Base-by-base conservation (phyloP, 2,329 filamentous ascomycete genomes). In the Stagonosporopsis cucurbitacearum region DNA sequence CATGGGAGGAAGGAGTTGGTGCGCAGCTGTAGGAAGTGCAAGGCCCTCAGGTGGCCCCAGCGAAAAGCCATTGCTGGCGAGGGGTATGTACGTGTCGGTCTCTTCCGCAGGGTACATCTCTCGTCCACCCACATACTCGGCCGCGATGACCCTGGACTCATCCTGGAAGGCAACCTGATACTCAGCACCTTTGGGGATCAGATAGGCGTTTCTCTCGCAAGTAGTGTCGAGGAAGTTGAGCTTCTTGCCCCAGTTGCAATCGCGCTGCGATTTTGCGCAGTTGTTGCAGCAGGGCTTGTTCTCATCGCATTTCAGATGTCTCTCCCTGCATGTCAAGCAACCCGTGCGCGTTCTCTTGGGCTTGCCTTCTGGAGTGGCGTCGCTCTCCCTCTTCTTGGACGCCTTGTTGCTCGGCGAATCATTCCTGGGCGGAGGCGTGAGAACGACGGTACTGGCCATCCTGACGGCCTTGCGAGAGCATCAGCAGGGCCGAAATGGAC, bases 231-330 rank as follows among this genome's bases (percentile, higher is more conserved):
- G 92, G 69, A 96, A 98, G 77, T 96, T 97, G 36, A 98, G 81
- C 33, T 91, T 86, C 46, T 97, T 82, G 17, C 93, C 94, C 65
- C 92, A 86, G 73, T 93, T 92, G 80, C 94, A 98, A 54, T 88
- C 81, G 46, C 94, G 83, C 68, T 87, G 93, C 48, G 93, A 95
- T 77, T 96, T 97, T 56, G 86, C 86, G 77, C 94, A 97, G 69
- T 97, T 97, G 67, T 89, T 81, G 69, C 86, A 88, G 51, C 80
- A 78, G 9, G 85, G 85, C 57, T 82, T 69, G 5, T 82, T 88
- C 75, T 96, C 92, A 70, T 96, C 93, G 74, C 93, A 96, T 75
- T 96, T 96, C 47, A 96, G 80, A 79, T 96, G 93, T 42, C 92
- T 82, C 74, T 96, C 90, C 64, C 93, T 84, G 75, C 93, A 97